Percentiles rank a stretch among this genome's conserved stretches.
Conservation (phyloP, 2,329 filamentous ascomycete species). For the Herpotrichia juniperi region DNA sequence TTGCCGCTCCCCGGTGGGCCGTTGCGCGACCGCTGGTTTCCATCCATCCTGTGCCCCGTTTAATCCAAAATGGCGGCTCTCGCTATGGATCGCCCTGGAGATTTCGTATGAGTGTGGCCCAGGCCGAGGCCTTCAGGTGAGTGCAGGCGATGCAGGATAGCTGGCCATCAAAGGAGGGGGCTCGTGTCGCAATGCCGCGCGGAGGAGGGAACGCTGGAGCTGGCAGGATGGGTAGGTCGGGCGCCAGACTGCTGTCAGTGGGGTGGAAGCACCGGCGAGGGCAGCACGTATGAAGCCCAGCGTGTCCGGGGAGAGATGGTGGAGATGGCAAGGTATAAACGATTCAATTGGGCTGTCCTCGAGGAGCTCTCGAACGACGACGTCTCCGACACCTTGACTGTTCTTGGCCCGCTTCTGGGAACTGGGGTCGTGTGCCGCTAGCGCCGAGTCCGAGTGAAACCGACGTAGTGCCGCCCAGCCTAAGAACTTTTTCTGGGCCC, state of each 20-base stretch:
- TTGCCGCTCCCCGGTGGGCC: slow-evolving; percentile 30
- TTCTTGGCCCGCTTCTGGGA: not conserved
- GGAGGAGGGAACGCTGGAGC: not conserved
- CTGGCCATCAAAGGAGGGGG: slow-evolving; percentile 6
- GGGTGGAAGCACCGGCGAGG: not conserved
- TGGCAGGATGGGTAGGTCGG: not conserved
- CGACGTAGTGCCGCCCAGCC: not conserved
- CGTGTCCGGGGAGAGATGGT: not conserved
- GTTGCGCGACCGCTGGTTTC: slow-evolving; percentile 31
- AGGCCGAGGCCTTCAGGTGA: slow-evolving; percentile 6
- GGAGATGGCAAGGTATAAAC: not conserved
- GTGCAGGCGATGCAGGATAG: not conserved
- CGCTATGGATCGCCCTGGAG: not conserved
- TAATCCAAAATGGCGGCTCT: not conserved
- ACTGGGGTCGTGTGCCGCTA: too few species aligned
- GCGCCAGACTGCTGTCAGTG: not conserved
- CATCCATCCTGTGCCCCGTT: slow-evolving; percentile 35
- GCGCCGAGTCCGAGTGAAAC: not conserved
- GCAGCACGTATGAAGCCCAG: not conserved
- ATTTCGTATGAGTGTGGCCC: not conserved
- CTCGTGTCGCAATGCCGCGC: not conserved
- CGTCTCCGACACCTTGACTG: slow-evolving; percentile 1
- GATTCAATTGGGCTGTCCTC: not conserved
- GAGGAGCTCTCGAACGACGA: not conserved
- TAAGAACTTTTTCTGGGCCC: not conserved